Percentiles rank a stretch among this genome's conserved stretches.
phyloP scores from a whole-genome alignment of 768 basidiomycete species.

The Saitozyma sp. region DNA sequence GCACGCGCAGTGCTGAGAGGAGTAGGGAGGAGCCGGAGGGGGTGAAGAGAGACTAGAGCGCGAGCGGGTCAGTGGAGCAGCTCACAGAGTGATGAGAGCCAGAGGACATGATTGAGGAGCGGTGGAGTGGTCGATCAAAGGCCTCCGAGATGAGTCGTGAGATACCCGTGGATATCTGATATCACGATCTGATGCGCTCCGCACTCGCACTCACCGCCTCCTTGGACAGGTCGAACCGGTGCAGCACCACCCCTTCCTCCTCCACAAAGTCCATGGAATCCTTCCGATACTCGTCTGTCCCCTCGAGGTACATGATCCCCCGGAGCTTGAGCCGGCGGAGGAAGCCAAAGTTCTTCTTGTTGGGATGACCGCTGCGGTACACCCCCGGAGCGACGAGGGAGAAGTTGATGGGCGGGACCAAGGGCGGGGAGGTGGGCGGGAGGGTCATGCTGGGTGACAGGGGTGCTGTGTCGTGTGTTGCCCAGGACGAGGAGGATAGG shows the following conservation, averaged over 20 bases:
- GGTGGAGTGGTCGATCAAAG: too few relatives aligned
- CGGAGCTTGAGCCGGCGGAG: slow-evolving; percentile 40
- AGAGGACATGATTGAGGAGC: too few relatives aligned
- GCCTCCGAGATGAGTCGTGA: too few relatives aligned
- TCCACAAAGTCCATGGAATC: slow-evolving; percentile 39
- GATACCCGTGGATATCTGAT: neutral
- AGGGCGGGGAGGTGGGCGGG: slow-evolving; percentile 10
- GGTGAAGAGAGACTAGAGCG: slow-evolving; percentile 20
- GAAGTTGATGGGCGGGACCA: slow-evolving; percentile 51
- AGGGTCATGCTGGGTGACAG: too few relatives aligned
- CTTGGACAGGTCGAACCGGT: slow-evolving; percentile 35
- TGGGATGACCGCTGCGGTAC: slow-evolving; percentile 51
- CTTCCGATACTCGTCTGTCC: slow-evolving; percentile 34
- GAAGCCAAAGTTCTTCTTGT: slow-evolving; percentile 47
- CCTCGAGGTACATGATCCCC: slow-evolving; percentile 49
- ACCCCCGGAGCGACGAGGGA: slow-evolving; percentile 40
- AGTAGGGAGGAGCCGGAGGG: slow-evolving; percentile 17
- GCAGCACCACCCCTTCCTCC: slow-evolving; percentile 16
- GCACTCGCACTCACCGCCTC: slow-evolving; percentile 24
- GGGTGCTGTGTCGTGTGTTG: too few relatives aligned
- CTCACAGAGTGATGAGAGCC: too few relatives aligned
- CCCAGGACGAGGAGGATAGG: too few relatives aligned
- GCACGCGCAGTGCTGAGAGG: slow-evolving; percentile 18
- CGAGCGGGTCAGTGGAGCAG: neutral
- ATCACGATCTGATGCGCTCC: neutral